Percentiles rank a stretch among this genome's conserved stretches.
Conservation (phyloP, 345 rosid species). For the Garcia nutans region DNA sequence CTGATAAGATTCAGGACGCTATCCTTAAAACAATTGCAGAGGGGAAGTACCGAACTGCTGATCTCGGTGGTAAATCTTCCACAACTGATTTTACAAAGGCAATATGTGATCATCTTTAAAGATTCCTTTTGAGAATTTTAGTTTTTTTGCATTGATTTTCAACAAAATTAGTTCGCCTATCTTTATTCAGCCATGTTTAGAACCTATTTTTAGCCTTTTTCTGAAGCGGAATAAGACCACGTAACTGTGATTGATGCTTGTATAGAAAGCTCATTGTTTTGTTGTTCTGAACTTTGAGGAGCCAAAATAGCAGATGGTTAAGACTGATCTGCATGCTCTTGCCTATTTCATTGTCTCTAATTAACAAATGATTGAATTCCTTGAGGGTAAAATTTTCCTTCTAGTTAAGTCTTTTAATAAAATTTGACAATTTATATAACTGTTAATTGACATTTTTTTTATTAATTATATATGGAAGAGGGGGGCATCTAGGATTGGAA, state of each 20-base stretch:
- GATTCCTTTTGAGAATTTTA: slow-evolving; percentile 22
- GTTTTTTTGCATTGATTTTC: slow-evolving; percentile 19
- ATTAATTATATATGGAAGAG: too few species aligned
- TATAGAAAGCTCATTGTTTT: background rate
- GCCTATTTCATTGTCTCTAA: background rate
- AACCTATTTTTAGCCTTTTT: slow-evolving; percentile 12
- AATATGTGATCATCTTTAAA: slow-evolving; percentile 79
- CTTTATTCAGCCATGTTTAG: slow-evolving; percentile 7
- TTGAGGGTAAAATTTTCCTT: background rate
- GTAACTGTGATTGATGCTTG: slow-evolving; percentile 14
- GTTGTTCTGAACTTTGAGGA: background rate
- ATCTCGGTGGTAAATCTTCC: slow-evolving; percentile 78
- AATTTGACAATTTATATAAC: background rate
- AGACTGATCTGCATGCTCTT: background rate
- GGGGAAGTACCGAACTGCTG: slow-evolving; percentile 87
- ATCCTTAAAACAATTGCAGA: slow-evolving; percentile 80
- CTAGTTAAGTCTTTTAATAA: background rate
- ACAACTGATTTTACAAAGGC: slow-evolving; percentile 90
- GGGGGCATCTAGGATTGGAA: too few species aligned
- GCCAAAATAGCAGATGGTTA: background rate
- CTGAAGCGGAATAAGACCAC: slow-evolving; percentile 20
- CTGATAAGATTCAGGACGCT: slow-evolving; percentile 79
- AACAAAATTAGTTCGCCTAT: slow-evolving; percentile 6
- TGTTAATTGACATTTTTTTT: too few species aligned
- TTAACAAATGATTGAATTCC: background rate